Evolutionary conservation across 2,329 filamentous ascomycete genomes (phyloP).

Genomic region (Xylaria sp.): DNA sequence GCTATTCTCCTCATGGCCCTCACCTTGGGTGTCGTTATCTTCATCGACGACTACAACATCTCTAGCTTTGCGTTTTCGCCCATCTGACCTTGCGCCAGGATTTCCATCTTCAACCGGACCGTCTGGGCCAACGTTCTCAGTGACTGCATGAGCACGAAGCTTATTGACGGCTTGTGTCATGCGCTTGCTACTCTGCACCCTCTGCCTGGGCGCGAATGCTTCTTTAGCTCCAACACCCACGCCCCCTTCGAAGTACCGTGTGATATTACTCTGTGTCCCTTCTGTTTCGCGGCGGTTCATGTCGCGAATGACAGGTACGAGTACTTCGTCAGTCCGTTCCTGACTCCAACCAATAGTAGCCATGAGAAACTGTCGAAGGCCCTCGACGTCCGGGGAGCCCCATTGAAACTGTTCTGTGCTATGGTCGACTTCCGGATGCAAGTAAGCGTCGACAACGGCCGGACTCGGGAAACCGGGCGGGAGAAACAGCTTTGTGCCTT

Average conservation of each 20-base stretch:
- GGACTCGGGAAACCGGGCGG: slow-evolving; percentile 81
- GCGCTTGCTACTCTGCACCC: slow-evolving; percentile 73
- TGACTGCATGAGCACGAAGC: slow-evolving; percentile 66
- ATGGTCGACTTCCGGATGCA: slow-evolving; percentile 84
- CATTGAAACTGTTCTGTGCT: slow-evolving; percentile 86
- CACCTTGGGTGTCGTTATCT: slow-evolving; percentile 31
- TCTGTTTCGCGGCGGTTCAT: slow-evolving; percentile 91
- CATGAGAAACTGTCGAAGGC: slow-evolving; percentile 86
- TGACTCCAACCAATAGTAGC: slow-evolving; percentile 90
- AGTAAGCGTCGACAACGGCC: slow-evolving; percentile 84
- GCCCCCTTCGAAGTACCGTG: slow-evolving; percentile 83
- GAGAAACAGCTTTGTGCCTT: slow-evolving; percentile 86
- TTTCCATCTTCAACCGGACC: slow-evolving; percentile 37
- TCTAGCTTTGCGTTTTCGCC: slow-evolving; percentile 51
- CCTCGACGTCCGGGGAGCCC: slow-evolving; percentile 93
- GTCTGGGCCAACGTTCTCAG: slow-evolving; percentile 37
- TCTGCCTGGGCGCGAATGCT: slow-evolving; percentile 76
- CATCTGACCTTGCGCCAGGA: slow-evolving; percentile 22
- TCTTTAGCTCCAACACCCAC: slow-evolving; percentile 69
- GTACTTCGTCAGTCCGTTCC: slow-evolving; percentile 92
- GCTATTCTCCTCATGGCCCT: slow-evolving; percentile 42
- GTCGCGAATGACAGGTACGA: slow-evolving; percentile 93
- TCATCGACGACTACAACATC: slow-evolving; percentile 37
- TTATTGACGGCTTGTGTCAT: slow-evolving; percentile 79
- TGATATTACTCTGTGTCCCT: slow-evolving; percentile 96